phyloP scores from a whole-genome alignment of 2,329 filamentous ascomycete genomes.

The Cylindrodendrum hubeiense region DNA sequence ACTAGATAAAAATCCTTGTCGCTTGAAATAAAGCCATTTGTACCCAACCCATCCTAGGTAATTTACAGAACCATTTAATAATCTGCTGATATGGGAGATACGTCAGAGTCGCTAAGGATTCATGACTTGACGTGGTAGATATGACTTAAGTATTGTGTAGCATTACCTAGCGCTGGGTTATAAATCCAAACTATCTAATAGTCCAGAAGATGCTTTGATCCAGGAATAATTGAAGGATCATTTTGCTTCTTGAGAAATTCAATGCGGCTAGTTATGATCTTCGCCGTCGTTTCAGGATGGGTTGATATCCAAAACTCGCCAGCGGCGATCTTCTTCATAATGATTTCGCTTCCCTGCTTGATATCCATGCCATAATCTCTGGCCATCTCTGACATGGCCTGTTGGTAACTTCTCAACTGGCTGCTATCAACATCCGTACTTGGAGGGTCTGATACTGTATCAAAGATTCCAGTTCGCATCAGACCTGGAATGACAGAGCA shows the following conservation, averaged over 20 bases:
- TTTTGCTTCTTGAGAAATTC: background rate
- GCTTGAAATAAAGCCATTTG: too few relatives aligned
- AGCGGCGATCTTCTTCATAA: background rate
- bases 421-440: background rate
- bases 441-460: background rate
- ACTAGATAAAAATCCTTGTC: too few relatives aligned
- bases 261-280: background rate
- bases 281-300: background rate
- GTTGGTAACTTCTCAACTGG: background rate
- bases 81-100: too few relatives aligned
- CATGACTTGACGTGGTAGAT: background rate
- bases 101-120: too few relatives aligned
- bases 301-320: background rate
- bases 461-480: conserved; percentile 7
- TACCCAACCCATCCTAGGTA: too few relatives aligned
- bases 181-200: background rate
- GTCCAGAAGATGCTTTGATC: background rate
- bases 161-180: background rate
- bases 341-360: background rate
- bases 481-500: conserved; percentile 12
- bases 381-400: background rate
- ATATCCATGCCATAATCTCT: background rate
- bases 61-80: too few relatives aligned
- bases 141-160: background rate
- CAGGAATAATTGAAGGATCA: background rate